Evolutionary conservation across 768 basidiomycete species (phyloP).

Genomic region (Hygrophoropsis aurantiaca): DNA sequence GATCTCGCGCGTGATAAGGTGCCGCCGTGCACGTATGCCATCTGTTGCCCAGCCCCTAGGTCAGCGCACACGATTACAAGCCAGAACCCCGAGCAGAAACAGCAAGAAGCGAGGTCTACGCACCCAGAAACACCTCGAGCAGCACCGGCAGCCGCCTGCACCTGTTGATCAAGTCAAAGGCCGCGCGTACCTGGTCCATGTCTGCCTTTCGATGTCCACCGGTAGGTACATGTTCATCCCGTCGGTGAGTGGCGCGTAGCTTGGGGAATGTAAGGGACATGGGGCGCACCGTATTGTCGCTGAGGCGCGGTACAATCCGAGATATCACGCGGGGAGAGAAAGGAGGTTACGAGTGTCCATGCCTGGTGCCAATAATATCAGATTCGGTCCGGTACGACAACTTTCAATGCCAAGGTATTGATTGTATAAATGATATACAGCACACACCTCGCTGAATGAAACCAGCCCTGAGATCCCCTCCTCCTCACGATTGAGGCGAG

Average conservation of each 20-base stretch:
- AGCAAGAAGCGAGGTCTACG: conserved; percentile 16
- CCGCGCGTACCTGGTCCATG: conserved; percentile 47
- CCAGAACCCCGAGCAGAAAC: too few relatives aligned
- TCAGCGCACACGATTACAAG: too few relatives aligned
- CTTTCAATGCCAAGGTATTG: too few relatives aligned
- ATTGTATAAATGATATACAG: background rate
- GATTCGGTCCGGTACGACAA: conserved; percentile 1
- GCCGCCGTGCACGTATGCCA: conserved; percentile 56
- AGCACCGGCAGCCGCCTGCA: conserved; percentile 61
- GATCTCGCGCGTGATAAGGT: conserved; percentile 64
- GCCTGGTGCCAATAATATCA: conserved; percentile 39
- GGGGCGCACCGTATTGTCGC: conserved; percentile 29
- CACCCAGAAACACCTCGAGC: conserved; percentile 73
- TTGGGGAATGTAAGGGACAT: too few relatives aligned
- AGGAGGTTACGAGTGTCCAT: conserved; percentile 55
- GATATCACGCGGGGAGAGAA: conserved; percentile 56
- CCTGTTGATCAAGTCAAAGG: conserved; percentile 59
- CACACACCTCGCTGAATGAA: conserved; percentile 57
- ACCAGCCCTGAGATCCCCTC: conserved; percentile 66
- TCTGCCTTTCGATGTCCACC: conserved; percentile 31
- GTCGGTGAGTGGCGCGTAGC: conserved; percentile 21
- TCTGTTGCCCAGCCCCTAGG: conserved; percentile 38
- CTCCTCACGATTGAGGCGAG: conserved; percentile 56
- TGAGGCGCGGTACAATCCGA: conserved; percentile 33
- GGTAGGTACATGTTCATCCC: conserved; percentile 10